Evolutionary conservation across 2,329 filamentous ascomycete genomes (phyloP), one percentile per base, ranked within the genome.

Genomic region (Sporothrix pseudoabietina): DNA sequence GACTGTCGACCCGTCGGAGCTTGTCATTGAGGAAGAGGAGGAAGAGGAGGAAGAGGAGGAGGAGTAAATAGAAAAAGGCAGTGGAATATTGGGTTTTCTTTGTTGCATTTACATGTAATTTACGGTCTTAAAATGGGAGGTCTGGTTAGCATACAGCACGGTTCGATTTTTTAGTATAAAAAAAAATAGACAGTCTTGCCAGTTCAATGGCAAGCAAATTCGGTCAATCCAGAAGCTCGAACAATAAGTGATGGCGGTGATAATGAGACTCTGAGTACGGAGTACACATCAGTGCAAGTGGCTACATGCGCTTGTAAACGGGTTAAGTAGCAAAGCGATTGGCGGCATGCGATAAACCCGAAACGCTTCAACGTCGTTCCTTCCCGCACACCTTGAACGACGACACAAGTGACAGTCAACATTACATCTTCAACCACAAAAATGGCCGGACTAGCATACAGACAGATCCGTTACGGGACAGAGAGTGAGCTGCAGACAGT

Each of bases 401-500:
- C 65, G 22, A 8, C 65, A 44, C 35, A 14, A 12, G 30, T 1
- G 54, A 57, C 32, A 16, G 57, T n/a, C 10, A 26, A 26, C 10
- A 7, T 39, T 7, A n/a, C 41, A 3, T 1, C 16, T 26, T 26
- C 35, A 71, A 30, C 35, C 26, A 14, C 19, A n/a, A 61, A 16
- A 14, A 72, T 74, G 75, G 70, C 75, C 44, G 57, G 74, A n/a
- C 77, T 83, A 41, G 77, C 70, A 19, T 80, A 83, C 74, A 73
- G 76, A 32, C 75, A 83, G 75, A 79, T 82, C 79, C 78, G 79
- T 73, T 82, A 83, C 71, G 80, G 83, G 72, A 14, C 69, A 1
- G 75, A 81, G 39, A 80, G 84, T 74, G 79, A 79, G 71, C 83
- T 85, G 39, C 85, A 86, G 77, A 81, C 78, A n/a, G 77, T 86